Conservation (phyloP, 176 grass and related monocot genomes). For the Eremochloa ophiuroides region DNA sequence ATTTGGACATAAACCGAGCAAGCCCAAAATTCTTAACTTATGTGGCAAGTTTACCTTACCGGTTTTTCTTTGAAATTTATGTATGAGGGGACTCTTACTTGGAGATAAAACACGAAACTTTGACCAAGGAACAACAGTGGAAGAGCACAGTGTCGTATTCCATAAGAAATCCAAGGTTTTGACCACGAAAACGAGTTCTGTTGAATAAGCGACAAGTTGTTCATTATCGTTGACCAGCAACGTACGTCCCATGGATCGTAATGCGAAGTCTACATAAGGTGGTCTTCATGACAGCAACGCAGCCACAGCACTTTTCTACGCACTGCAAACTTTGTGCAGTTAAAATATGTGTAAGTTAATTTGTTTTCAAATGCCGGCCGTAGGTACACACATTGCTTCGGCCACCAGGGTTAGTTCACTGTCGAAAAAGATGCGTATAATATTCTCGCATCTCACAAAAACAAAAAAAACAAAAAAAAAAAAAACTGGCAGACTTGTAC, state of each 20-base stretch:
- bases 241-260: not conserved
- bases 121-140: slow-evolving; percentile 5
- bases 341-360: not conserved
- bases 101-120: not conserved
- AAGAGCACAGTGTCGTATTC: not conserved
- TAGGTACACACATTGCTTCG: not conserved
- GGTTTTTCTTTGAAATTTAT: slow-evolving; percentile 6
- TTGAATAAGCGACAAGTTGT: not conserved
- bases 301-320: not conserved
- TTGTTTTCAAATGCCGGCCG: not conserved
- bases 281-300: slow-evolving; percentile 10
- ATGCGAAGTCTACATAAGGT: slow-evolving; percentile 10
- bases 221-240: not conserved
- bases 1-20: too few relatives aligned
- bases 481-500: not conserved
- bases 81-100: slow-evolving; percentile 1
- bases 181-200: slow-evolving; percentile 2
- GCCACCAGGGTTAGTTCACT: not conserved
- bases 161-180: slow-evolving; percentile 18
- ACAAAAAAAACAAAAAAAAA: too few relatives aligned
- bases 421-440: not conserved
- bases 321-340: not conserved
- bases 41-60: not conserved
- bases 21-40: not conserved
- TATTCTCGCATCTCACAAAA: not conserved